Conservation (phyloP, 2,329 filamentous ascomycete genomes). For the Fusarium floridanum region DNA sequence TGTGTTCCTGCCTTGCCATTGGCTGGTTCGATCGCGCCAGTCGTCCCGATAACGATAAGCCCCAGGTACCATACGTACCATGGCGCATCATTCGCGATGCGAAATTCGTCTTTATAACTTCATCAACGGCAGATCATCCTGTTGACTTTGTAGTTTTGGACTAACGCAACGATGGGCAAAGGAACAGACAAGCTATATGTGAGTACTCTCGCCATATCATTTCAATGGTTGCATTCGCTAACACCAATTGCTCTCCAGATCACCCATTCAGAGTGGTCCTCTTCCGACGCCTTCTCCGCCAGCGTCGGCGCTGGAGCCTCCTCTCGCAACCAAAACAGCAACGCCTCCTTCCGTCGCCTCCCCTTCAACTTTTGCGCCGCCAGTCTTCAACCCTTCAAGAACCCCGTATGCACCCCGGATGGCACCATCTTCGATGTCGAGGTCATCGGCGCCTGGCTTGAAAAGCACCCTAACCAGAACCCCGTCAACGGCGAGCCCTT, state of each 20-base stretch:
- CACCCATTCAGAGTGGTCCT: constrained; percentile 98
- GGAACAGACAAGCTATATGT: constrained; percentile 63
- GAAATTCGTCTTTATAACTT: constrained; percentile 30
- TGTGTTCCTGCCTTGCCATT: constrained; percentile 19
- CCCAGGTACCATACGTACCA: constrained; percentile 25
- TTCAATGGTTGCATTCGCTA: not conserved
- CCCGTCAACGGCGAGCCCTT: constrained; percentile 87
- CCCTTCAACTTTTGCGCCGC: constrained; percentile 99
- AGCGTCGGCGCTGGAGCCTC: constrained; percentile 78
- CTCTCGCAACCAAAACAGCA: constrained; percentile 59
- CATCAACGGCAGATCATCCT: not conserved
- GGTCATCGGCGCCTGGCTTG: constrained; percentile 93
- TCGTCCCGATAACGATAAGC: constrained; percentile 34
- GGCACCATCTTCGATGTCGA: constrained; percentile 96
- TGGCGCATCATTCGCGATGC: constrained; percentile 29
- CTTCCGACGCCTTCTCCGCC: constrained; percentile 87
- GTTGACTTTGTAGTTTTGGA: not conserved
- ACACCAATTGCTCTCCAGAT: constrained; percentile 63
- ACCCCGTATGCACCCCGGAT: constrained; percentile 89
- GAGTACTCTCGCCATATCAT: constrained; percentile 20
- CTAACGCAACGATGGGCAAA: constrained; percentile 54
- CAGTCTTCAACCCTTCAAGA: constrained; percentile 93
- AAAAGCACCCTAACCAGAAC: constrained; percentile 88
- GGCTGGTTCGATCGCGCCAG: not conserved
- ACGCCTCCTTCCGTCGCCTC: constrained; percentile 82